Evolutionary conservation across 192 early-diverging fungal genomes (phyloP).

Genomic region (Anaeromyces robustus): DNA sequence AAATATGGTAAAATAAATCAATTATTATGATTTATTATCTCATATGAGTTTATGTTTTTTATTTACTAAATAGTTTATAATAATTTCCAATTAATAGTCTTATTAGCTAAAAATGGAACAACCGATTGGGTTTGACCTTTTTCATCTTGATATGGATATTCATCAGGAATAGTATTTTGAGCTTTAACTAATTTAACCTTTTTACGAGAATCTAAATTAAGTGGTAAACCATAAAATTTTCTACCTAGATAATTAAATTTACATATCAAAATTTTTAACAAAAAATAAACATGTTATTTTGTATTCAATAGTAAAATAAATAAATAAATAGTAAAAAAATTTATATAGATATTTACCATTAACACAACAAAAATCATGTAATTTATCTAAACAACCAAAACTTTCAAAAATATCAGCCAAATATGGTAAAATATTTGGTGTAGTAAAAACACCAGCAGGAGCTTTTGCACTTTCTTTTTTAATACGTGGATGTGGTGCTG

Average conservation of each 20-base stretch:
- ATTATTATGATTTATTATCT: no score
- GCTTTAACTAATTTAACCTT: neutral
- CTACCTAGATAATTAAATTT: no score
- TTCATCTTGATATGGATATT: neutral
- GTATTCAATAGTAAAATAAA: no score
- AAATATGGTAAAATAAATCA: no score
- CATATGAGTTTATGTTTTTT: no score
- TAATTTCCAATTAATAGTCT: neutral
- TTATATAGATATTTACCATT: slow-evolving; percentile 26
- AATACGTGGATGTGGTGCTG: slow-evolving; percentile 79
- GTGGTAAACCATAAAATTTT: slow-evolving; percentile 62
- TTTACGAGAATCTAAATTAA: neutral
- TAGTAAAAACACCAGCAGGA: slow-evolving; percentile 85
- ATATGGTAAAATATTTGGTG: slow-evolving; percentile 67
- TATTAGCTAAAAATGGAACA: neutral
- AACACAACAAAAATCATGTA: slow-evolving; percentile 69
- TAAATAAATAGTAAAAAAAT: no score
- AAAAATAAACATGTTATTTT: no score
- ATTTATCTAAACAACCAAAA: slow-evolving; percentile 63
- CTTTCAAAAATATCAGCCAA: slow-evolving; percentile 78
- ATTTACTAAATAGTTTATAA: neutral
- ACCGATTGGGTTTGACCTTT: neutral
- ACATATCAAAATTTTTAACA: no score
- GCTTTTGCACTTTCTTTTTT: slow-evolving; percentile 71
- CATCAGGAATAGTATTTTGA: neutral